These are phyloP conservation scores for Brassica juncea DNA, from an alignment of 345 rosid genomes.

Conservation along the genomic window DNA sequence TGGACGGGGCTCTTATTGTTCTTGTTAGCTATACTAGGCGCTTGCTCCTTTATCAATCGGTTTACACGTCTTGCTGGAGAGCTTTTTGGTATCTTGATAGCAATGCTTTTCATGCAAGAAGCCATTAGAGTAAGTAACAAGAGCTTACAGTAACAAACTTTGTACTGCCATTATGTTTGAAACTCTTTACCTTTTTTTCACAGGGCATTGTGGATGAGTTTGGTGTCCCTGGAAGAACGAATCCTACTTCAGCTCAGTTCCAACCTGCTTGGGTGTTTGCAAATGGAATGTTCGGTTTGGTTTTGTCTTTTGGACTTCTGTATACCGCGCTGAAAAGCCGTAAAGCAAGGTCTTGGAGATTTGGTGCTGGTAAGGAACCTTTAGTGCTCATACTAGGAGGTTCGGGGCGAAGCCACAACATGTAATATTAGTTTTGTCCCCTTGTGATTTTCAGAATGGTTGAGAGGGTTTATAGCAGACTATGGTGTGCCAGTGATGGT, in stretches of 20 bases:
- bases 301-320: constrained; percentile 79
- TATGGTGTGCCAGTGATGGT: constrained; percentile 97
- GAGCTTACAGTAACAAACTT: neutral
- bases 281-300: constrained; percentile 89
- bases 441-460: constrained; percentile 49
- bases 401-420: too few relatives aligned
- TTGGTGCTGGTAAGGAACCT: constrained; percentile 70
- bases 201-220: constrained; percentile 92
- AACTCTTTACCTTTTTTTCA: neutral
- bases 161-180: neutral
- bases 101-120: constrained; percentile 94
- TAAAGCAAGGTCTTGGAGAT: constrained; percentile 86
- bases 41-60: constrained; percentile 90
- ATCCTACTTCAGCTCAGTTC: constrained; percentile 57
- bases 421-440: too few relatives aligned
- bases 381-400: neutral
- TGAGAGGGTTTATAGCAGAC: constrained; percentile 85
- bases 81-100: constrained; percentile 88
- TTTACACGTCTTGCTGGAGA: constrained; percentile 95
- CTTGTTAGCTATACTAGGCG: constrained; percentile 81
- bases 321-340: constrained; percentile 74
- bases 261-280: constrained; percentile 89
- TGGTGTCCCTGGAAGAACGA: constrained; percentile 73
- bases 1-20: constrained; percentile 92
- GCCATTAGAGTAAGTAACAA: constrained; percentile 68